A percentile compares a stretch with the other conserved stretches of the same genome.
phyloP scores from a whole-genome alignment of 371 early-diverging fungal species.

The Lichtheimia hyalospora region DNA sequence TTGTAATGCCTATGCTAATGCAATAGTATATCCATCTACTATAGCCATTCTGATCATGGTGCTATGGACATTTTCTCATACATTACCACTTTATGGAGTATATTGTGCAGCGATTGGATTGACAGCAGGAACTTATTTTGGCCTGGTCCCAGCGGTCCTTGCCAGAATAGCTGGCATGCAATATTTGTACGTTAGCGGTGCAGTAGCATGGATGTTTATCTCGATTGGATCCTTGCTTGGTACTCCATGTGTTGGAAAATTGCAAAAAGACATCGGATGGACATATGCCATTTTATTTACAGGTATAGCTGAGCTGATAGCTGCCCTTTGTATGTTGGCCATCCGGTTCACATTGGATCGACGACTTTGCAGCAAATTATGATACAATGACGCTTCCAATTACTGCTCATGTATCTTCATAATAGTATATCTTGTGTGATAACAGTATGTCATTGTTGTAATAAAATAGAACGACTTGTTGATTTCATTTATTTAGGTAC shows the following conservation, averaged over 20 bases:
- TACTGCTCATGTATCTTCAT: too few species aligned
- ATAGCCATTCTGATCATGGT: conserved; percentile 8
- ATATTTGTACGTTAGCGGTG: conserved; percentile 40
- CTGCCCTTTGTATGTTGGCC: conserved; percentile 21
- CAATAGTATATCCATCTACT: neutral
- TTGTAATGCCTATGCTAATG: conserved; percentile 6
- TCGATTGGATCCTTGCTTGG: conserved; percentile 46
- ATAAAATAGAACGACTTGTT: too few species aligned
- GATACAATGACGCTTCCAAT: too few species aligned
- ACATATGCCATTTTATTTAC: conserved; percentile 51
- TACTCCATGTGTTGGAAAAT: conserved; percentile 42
- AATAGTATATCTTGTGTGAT: too few species aligned
- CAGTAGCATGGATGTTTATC: conserved; percentile 38
- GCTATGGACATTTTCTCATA: conserved; percentile 5
- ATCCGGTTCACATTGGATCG: conserved; percentile 7
- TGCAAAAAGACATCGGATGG: conserved; percentile 39
- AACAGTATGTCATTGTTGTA: too few species aligned
- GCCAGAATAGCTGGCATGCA: conserved; percentile 47
- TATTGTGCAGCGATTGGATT: conserved; percentile 49
- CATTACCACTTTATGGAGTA: conserved; percentile 36
- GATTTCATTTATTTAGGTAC: too few species aligned
- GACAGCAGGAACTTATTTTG: conserved; percentile 51
- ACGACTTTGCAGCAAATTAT: too few species aligned
- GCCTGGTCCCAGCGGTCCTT: conserved; percentile 44
- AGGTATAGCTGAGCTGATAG: conserved; percentile 36